A percentile compares a stretch with the other conserved stretches of the same genome.
phyloP scores from a whole-genome alignment of 106 monocot genomes.

The Allium cepa region DNA sequence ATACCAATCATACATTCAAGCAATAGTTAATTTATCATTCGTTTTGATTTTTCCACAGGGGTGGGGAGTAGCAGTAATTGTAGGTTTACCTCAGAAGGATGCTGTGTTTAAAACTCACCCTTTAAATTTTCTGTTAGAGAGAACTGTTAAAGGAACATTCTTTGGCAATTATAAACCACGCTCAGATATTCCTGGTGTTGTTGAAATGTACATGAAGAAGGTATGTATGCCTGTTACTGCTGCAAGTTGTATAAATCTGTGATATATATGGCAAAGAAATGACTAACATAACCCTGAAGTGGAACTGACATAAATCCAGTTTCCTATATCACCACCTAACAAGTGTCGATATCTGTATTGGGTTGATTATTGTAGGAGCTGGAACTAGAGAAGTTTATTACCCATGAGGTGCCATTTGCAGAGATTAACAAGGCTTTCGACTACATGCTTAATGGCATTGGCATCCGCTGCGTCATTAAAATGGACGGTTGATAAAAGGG shows the following conservation, averaged over 20 bases:
- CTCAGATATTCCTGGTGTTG: conserved; percentile 57
- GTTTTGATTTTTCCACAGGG: conserved; percentile 24
- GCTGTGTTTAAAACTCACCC: conserved; percentile 70
- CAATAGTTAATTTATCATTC: not conserved
- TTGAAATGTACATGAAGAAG: conserved; percentile 67
- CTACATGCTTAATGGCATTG: conserved; percentile 37
- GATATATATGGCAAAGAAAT: too few relatives aligned
- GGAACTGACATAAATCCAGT: too few relatives aligned
- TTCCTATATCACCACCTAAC: too few relatives aligned
- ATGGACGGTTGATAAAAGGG: conserved; percentile 26
- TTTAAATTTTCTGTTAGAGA: conserved; percentile 60
- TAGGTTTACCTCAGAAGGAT: conserved; percentile 77
- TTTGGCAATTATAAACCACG: conserved; percentile 92
- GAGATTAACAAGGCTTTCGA: conserved; percentile 61
- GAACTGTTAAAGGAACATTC: conserved; percentile 80
- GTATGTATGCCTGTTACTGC: conserved; percentile 5
- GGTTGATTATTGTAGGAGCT: conserved; percentile 25
- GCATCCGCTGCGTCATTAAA: conserved; percentile 40
- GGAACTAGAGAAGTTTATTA: conserved; percentile 59
- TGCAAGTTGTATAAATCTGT: too few relatives aligned
- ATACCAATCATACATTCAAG: not conserved
- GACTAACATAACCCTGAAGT: too few relatives aligned
- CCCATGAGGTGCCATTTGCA: conserved; percentile 40
- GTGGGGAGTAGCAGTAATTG: conserved; percentile 83
- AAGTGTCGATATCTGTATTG: too few relatives aligned